Evolutionary conservation across 129 eudicot species (phyloP).

Genomic region (Tagetes erecta): DNA sequence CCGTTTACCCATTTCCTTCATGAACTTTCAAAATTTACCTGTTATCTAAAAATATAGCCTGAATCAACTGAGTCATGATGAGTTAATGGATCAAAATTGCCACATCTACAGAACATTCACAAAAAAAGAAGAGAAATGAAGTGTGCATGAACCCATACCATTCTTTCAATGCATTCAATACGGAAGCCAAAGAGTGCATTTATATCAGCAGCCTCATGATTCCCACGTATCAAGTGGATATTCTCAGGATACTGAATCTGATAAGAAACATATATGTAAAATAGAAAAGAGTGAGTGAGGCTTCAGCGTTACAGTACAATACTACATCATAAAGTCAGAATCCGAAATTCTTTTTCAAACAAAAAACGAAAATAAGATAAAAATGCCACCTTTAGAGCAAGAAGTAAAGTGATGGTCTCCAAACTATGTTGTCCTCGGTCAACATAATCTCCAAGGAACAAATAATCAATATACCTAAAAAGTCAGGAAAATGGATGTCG

Average conservation of each 20-base stretch:
- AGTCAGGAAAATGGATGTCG: background rate
- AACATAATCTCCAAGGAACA: slow-evolving; percentile 97
- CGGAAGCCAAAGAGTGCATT: slow-evolving; percentile 99
- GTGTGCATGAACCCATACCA: slow-evolving; percentile 51
- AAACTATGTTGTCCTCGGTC: slow-evolving; percentile 99
- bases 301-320: slow-evolving; percentile 8
- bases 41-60: background rate
- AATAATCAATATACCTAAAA: slow-evolving; percentile 89
- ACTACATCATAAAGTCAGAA: background rate
- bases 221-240: slow-evolving; percentile 98
- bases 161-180: slow-evolving; percentile 95
- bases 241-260: slow-evolving; percentile 96
- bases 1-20: background rate
- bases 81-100: background rate
- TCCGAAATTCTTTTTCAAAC: background rate
- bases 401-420: slow-evolving; percentile 91
- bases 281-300: background rate
- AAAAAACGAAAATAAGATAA: background rate
- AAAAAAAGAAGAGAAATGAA: background rate
- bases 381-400: slow-evolving; percentile 80
- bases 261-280: slow-evolving; percentile 5
- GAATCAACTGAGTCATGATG: background rate
- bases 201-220: slow-evolving; percentile 99
- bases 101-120: background rate
- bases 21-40: background rate